Evolutionary conservation across 2,329 filamentous ascomycete species (phyloP).

Genomic region (Albophoma yamanashiensis): DNA sequence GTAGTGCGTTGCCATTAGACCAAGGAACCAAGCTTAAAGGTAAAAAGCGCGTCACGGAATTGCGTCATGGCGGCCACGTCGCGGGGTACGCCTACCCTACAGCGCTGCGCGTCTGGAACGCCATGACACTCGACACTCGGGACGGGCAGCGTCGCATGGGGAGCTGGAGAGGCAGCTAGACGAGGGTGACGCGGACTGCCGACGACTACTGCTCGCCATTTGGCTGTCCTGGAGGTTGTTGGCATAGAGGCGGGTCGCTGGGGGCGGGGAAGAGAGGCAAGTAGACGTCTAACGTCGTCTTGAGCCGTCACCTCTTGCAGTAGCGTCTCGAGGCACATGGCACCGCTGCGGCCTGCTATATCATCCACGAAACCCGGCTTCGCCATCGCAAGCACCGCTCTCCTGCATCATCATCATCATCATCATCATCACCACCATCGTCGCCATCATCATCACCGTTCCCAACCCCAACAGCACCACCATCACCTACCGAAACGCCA

Average conservation of each 20-base stretch:
- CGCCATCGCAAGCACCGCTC: neutral
- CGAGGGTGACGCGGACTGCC: neutral
- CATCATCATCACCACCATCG: constrained; percentile 2
- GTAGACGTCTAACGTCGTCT: neutral
- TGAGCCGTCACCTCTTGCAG: neutral
- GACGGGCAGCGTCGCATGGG: neutral
- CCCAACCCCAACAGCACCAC: neutral
- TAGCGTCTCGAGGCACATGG: neutral
- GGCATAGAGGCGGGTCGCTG: neutral
- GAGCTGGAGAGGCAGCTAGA: neutral
- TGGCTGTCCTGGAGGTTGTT: neutral
- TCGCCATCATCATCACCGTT: too few relatives aligned
- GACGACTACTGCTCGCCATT: too few relatives aligned
- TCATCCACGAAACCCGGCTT: neutral
- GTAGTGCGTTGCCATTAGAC: neutral
- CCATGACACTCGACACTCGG: neutral
- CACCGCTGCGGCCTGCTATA: neutral
- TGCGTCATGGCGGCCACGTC: neutral
- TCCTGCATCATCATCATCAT: constrained; percentile 1
- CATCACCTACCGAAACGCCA: neutral
- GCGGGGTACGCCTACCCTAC: neutral
- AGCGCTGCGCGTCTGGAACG: neutral
- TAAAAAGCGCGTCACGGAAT: neutral
- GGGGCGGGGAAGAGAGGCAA: neutral
- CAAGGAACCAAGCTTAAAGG: neutral